A percentile compares a stretch with the other conserved stretches of the same genome.
These are phyloP conservation scores for Lactifluus subvellereus DNA, from an alignment of 768 basidiomycete genomes.

Conservation along the genomic window DNA sequence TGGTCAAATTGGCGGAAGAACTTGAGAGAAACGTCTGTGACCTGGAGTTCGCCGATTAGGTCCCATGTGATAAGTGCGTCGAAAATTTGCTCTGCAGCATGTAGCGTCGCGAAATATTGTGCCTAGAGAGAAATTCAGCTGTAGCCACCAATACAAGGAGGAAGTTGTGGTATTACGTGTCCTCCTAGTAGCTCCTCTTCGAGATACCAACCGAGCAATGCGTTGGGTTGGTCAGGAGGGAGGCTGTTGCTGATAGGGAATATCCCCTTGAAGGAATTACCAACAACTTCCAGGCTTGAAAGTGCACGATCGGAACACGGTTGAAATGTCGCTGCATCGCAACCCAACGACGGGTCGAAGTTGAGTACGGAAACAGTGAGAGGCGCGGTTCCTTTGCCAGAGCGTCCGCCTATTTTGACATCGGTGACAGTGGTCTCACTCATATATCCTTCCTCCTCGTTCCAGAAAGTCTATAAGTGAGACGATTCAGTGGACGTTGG, in stretches of 20 bases:
- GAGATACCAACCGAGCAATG: background rate
- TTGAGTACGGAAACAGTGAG: conserved; percentile 31
- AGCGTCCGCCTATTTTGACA: conserved; percentile 23
- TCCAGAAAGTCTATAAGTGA: conserved; percentile 15
- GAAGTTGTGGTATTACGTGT: background rate
- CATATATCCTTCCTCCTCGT: conserved; percentile 15
- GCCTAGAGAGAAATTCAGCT: conserved; percentile 2
- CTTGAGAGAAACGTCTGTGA: conserved; percentile 8
- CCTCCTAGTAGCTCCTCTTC: conserved; percentile 6
- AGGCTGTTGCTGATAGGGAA: conserved; percentile 28
- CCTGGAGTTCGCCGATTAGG: background rate
- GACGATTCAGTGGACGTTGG: background rate
- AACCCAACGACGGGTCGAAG: conserved; percentile 26
- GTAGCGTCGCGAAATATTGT: conserved; percentile 10
- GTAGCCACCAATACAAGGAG: background rate
- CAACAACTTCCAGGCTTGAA: conserved; percentile 25
- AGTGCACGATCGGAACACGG: conserved; percentile 33
- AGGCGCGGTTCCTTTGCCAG: conserved; percentile 30
- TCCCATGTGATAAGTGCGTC: conserved; percentile 12
- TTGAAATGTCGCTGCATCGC: conserved; percentile 14
- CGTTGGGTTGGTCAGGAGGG: background rate
- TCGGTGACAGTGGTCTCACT: conserved; percentile 12
- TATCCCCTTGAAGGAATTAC: conserved; percentile 28
- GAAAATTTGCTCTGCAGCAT: conserved; percentile 4
- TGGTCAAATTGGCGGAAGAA: conserved; percentile 13